Evolutionary conservation across 192 early-diverging fungal species (phyloP), one percentile per base, ranked within the genome.

Genomic region (Backusella liffmaniae): DNA sequence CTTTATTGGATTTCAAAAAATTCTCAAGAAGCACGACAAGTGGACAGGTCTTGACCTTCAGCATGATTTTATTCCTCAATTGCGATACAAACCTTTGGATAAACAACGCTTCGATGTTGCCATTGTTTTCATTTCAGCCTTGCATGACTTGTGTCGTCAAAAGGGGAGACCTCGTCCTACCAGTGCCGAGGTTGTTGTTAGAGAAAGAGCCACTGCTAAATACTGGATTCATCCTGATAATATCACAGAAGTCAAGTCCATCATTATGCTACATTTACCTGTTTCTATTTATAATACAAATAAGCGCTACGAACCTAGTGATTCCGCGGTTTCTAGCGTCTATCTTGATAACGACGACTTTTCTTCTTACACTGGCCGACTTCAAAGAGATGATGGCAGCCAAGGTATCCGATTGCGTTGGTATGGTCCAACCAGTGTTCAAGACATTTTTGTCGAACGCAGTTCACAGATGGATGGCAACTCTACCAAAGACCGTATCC

Each of bases 21-120:
- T 98, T 78, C 86, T 99, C 77, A 99, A 99, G 85, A 99, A 99
- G 84, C 98, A 99, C 79, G 97, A 99, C 82, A 96, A 96, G 79
- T 92, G 94, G 83, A 94, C 96, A 30, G 80, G 78, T 13, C 92
- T 90, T 76, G 81, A 88, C 42, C 82, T 99, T 41, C 86, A 93
- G 82, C 89, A 92, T 53, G 79, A 92, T 80, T 92, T 93, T 83
- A 85, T 89, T 81, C 83, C 92, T 83, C 86, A 92, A 78, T 83
- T 98, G 76, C 93, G 95, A 85, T 86, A 81, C 76, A 83, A 88
- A 16, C 90, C 94, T 10, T 95, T 96, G 78, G 91, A 92, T 79
- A 90, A 94, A 73, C 91, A 94, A 76, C 94, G 94, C 82, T 97
- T 95, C 85, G 96, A 98, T 76, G 87, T 86, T 37, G 88, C 96